phyloP scores from a whole-genome alignment of 306 rosid genomes.

The Benincasa hispida region DNA sequence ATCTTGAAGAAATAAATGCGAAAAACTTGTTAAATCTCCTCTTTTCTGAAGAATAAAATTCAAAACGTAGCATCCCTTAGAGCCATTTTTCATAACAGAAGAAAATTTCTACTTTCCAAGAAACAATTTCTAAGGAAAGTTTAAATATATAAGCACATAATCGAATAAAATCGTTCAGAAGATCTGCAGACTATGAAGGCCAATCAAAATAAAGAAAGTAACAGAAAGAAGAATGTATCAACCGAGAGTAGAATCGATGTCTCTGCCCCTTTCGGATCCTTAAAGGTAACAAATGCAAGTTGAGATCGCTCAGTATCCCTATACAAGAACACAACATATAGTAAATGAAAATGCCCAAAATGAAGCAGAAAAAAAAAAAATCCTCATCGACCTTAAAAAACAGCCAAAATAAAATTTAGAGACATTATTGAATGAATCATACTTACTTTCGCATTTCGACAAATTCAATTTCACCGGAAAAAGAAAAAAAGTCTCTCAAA shows the following conservation, averaged over 20 bases:
- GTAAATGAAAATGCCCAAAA: not conserved
- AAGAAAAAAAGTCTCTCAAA: constrained; percentile 45
- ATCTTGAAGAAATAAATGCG: not conserved
- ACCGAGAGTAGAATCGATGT: constrained; percentile 66
- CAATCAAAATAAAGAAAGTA: not conserved
- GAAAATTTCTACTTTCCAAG: not conserved
- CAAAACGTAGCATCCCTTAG: not conserved
- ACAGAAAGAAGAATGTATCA: not conserved
- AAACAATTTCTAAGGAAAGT: not conserved
- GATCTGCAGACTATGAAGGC: not conserved
- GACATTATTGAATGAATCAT: not conserved
- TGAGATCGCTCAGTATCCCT: constrained; percentile 35
- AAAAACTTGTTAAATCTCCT: not conserved
- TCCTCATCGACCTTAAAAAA: not conserved
- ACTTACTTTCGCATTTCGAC: constrained; percentile 36
- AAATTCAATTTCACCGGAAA: constrained; percentile 39
- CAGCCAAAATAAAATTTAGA: not conserved
- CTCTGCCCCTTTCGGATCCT: constrained; percentile 40
- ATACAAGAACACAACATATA: constrained; percentile 9
- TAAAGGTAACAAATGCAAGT: constrained; percentile 51
- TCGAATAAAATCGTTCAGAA: not conserved
- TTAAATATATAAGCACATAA: not conserved
- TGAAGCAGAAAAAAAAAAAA: not conserved
- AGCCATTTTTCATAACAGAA: not conserved
- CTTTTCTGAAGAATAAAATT: not conserved